Conservation (phyloP, 257 asterid species). For the Datura wrightii region DNA sequence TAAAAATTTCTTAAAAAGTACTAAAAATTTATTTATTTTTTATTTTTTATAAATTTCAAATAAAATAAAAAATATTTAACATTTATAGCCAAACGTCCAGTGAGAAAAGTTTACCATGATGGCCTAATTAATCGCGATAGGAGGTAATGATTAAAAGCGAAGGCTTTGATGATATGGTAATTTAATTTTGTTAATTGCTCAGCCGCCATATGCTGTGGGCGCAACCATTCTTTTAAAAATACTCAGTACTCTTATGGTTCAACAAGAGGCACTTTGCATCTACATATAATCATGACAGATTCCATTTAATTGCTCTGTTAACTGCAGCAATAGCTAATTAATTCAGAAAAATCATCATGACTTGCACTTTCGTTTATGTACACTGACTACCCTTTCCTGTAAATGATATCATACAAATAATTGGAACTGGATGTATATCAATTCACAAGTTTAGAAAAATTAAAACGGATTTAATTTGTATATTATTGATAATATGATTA, state of each 20-base stretch:
- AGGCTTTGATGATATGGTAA: neutral
- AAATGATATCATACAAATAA: neutral
- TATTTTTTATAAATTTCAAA: neutral
- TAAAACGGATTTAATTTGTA: neutral
- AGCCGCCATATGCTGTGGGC: neutral
- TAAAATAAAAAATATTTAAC: neutral
- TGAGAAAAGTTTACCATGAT: neutral
- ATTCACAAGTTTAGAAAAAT: neutral
- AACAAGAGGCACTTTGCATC: neutral
- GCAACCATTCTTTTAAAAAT: neutral
- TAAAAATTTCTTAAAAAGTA: neutral
- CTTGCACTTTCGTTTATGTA: neutral
- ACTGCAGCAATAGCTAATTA: constrained; percentile 12
- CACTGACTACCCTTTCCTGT: neutral
- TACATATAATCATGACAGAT: neutral
- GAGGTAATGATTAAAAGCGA: neutral
- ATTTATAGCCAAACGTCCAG: too few relatives aligned
- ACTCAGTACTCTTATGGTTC: neutral
- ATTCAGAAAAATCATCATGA: constrained; percentile 16
- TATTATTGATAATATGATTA: neutral
- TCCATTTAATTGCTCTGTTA: neutral
- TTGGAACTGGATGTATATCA: neutral
- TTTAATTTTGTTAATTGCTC: neutral
- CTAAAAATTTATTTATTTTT: too few relatives aligned
- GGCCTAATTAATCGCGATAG: neutral